Percentiles rank a stretch among this genome's conserved stretches.
phyloP scores from a whole-genome alignment of 352 stramenopile species.

The Pilasporangium apinafurcum region DNA sequence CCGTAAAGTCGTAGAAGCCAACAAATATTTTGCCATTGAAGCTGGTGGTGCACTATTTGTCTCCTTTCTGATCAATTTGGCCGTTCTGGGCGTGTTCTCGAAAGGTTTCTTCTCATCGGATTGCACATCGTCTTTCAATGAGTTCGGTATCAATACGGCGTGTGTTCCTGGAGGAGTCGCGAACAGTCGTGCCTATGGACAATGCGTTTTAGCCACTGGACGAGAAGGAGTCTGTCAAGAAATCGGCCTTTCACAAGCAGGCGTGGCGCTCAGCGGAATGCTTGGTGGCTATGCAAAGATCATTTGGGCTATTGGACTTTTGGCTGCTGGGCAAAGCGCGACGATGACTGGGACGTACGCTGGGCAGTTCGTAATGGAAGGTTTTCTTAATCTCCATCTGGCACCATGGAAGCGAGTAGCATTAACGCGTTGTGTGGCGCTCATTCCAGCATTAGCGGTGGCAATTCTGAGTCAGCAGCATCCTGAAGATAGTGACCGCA shows the following conservation, averaged over 20 bases:
- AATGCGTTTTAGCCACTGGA: conserved; percentile 55
- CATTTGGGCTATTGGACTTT: conserved; percentile 92
- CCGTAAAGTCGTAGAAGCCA: conserved; percentile 76
- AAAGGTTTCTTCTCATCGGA: conserved; percentile 89
- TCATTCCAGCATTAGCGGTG: conserved; percentile 84
- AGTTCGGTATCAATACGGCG: conserved; percentile 52
- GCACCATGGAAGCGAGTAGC: conserved; percentile 74
- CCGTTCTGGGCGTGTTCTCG: conserved; percentile 89
- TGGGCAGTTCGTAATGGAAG: conserved; percentile 97
- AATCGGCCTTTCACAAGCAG: conserved; percentile 86
- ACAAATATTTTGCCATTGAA: conserved; percentile 94
- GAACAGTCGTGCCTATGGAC: conserved; percentile 35
- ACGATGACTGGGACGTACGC: conserved; percentile 97
- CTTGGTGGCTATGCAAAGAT: conserved; percentile 77
- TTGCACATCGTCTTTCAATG: conserved; percentile 45
- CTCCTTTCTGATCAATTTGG: conserved; percentile 94
- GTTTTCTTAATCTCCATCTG: conserved; percentile 91
- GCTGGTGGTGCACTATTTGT: conserved; percentile 87
- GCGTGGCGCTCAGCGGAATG: conserved; percentile 71
- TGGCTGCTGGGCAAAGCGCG: conserved; percentile 92
- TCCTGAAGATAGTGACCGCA: conserved; percentile 71
- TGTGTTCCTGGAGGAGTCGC: conserved; percentile 57
- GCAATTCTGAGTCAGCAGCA: conserved; percentile 83
- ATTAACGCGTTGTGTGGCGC: conserved; percentile 88
- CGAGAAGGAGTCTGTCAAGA: conserved; percentile 66